These are phyloP conservation scores for barrel medic (Medicago truncatula) DNA, from an alignment of 306 rosid species.

Conservation along the genomic window DNA sequence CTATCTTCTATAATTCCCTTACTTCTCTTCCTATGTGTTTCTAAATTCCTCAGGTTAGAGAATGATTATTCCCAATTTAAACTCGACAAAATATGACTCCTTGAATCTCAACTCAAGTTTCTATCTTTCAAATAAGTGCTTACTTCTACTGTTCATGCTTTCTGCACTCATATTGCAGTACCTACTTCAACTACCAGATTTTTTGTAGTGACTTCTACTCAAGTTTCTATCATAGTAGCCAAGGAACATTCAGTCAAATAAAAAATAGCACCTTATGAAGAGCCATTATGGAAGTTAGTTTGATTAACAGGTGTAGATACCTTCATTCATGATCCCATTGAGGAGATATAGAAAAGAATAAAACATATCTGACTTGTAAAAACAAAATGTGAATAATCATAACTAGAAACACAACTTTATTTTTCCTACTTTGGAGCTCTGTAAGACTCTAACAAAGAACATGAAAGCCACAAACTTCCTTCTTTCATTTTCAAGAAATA, in stretches of 20 bases:
- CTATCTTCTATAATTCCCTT: slow-evolving; percentile 1
- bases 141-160: background rate
- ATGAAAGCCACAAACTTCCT: slow-evolving; percentile 23
- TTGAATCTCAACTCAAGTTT: slow-evolving; percentile 15
- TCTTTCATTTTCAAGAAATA: slow-evolving; percentile 22
- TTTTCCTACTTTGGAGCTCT: background rate
- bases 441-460: slow-evolving; percentile 31
- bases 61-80: background rate
- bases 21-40: slow-evolving; percentile 8
- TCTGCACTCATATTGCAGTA: background rate
- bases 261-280: background rate
- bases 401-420: slow-evolving; percentile 1
- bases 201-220: slow-evolving; percentile 2
- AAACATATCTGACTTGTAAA: slow-evolving; percentile 7
- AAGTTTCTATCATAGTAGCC: slow-evolving; percentile 1
- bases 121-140: slow-evolving; percentile 9
- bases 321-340: slow-evolving; percentile 27
- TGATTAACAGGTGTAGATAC: slow-evolving; percentile 13
- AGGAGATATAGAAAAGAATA: slow-evolving; percentile 24
- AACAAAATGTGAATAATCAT: background rate
- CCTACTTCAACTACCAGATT: slow-evolving; percentile 4
- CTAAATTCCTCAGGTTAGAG: background rate
- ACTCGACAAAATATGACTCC: background rate
- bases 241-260: slow-evolving; percentile 15
- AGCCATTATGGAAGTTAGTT: slow-evolving; percentile 13